Evolutionary conservation across 2,329 filamentous ascomycete species (phyloP).

Genomic region (Emericellopsis cladophorae): DNA sequence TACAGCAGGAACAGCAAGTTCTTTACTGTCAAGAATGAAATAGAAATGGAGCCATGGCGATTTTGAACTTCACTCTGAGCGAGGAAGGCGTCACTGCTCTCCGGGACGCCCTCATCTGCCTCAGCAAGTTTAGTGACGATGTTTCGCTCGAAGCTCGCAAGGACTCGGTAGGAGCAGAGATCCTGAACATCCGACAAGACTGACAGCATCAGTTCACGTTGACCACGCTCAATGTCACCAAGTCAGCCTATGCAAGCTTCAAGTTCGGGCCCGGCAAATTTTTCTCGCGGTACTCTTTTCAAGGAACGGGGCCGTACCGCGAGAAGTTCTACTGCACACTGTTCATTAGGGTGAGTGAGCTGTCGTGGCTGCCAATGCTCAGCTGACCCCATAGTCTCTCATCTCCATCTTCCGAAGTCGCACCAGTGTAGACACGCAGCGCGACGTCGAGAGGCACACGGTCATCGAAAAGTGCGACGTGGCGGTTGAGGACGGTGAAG

Average conservation of each 20-base stretch:
- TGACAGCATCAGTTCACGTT: slow-evolving; percentile 45
- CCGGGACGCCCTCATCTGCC: slow-evolving; percentile 61
- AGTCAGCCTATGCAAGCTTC: slow-evolving; percentile 67
- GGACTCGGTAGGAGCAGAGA: slow-evolving; percentile 39
- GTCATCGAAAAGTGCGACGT: slow-evolving; percentile 66
- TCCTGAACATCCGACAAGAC: no score
- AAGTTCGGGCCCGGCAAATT: slow-evolving; percentile 54
- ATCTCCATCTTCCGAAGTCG: slow-evolving; percentile 65
- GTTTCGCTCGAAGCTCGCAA: slow-evolving; percentile 62
- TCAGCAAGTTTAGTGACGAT: slow-evolving; percentile 69
- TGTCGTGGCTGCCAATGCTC: not conserved
- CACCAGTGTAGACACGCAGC: slow-evolving; percentile 39
- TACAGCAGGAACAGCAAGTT: no score
- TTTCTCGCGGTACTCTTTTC: slow-evolving; percentile 60
- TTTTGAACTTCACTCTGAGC: slow-evolving; percentile 61
- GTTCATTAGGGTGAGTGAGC: slow-evolving; percentile 47
- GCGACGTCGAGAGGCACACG: slow-evolving; percentile 50
- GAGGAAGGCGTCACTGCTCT: slow-evolving; percentile 60
- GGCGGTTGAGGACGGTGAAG: slow-evolving; percentile 56
- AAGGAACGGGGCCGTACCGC: slow-evolving; percentile 34
- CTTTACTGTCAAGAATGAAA: not conserved
- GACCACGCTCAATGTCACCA: slow-evolving; percentile 67
- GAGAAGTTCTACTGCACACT: slow-evolving; percentile 63
- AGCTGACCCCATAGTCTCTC: slow-evolving; percentile 35
- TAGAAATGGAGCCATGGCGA: slow-evolving; percentile 29